A percentile compares a stretch with the other conserved stretches of the same genome.
These are phyloP conservation scores for Bruguiera parviflora DNA, from an alignment of 345 rosid genomes.

Conservation along the genomic window DNA sequence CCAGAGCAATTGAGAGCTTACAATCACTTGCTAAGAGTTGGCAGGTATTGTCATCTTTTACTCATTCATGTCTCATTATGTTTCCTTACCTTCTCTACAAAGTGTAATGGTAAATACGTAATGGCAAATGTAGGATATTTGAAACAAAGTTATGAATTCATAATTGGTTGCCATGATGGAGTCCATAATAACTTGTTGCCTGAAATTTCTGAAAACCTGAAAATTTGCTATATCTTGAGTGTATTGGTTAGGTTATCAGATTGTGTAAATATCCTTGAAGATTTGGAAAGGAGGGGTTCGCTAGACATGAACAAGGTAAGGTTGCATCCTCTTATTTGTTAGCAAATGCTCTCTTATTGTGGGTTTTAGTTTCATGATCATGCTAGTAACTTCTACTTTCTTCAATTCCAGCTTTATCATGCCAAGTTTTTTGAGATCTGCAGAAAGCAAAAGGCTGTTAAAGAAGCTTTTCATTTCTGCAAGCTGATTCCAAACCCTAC, in stretches of 20 bases:
- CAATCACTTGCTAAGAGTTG: constrained; percentile 1
- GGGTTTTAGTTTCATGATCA: not conserved
- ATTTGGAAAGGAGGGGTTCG: constrained; percentile 52
- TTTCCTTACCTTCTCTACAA: constrained; percentile 1
- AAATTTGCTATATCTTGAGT: constrained; percentile 17
- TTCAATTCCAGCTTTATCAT: constrained; percentile 66
- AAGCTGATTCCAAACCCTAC: constrained; percentile 77
- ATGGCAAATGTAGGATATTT: not conserved
- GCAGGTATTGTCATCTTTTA: not conserved
- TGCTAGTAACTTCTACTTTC: not conserved
- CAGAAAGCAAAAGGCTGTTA: constrained; percentile 60
- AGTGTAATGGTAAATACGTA: not conserved
- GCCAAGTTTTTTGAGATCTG: constrained; percentile 71
- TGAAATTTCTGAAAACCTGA: constrained; percentile 1
- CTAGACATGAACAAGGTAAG: constrained; percentile 81
- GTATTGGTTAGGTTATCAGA: constrained; percentile 55
- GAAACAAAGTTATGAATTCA: not conserved
- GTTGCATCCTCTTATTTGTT: constrained; percentile 13
- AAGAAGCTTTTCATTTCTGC: constrained; percentile 84
- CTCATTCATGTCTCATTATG: not conserved
- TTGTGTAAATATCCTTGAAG: constrained; percentile 74
- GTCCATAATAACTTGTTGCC: not conserved
- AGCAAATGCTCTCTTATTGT: constrained; percentile 4
- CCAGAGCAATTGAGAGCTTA: not conserved
- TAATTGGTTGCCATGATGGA: not conserved